Evolutionary conservation across 1,284 basidiomycete species (phyloP), one percentile per base, ranked within the genome.

Genomic region (Puccinia polysora): DNA sequence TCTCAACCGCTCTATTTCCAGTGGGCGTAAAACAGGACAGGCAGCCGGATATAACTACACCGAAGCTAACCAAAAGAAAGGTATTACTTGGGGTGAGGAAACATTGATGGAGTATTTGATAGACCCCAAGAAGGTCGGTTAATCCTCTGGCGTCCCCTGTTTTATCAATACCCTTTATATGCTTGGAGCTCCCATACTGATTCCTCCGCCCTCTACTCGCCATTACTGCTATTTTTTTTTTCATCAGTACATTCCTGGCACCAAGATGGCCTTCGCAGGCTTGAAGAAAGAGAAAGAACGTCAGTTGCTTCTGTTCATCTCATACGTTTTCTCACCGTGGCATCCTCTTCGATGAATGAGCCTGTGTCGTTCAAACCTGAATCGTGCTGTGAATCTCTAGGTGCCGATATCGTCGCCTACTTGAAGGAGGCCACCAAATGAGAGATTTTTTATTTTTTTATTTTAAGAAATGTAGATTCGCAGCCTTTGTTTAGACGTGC

Each of bases 251-350:
- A 95, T 95, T 77, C 91, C 91, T 53, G 92, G 92, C 67, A 96
- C 92, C 74, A 95, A 95, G 85, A 95, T 95, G 93, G 92, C 92
- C 74, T 97, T 96, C 78, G 91, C 93, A 76, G 93, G 93, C 78
- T 83, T 97, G 80, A 96, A 96, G 88, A 96, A 96, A 86, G 89
- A 90, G 40, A 92, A 92, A 85, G 93, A 96, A 82, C 87, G 92
- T 82, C 89, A 87, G 81, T 90, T n/a, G n/a, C n/a, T n/a, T n/a
- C n/a, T n/a, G n/a, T n/a, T n/a, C n/a, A n/a, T n/a, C n/a, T n/a
- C n/a, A n/a, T n/a, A n/a, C n/a, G n/a, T n/a, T n/a, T n/a, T n/a
- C n/a, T n/a, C n/a, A n/a, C n/a, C 2, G n/a, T 18, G 7, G 18
- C 34, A 14, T 40, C 20, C 18, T 34, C 14, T 47, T 28, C 4